Conservation (phyloP, 140 eudicot species). For the Ambrosia hybrid region DNA sequence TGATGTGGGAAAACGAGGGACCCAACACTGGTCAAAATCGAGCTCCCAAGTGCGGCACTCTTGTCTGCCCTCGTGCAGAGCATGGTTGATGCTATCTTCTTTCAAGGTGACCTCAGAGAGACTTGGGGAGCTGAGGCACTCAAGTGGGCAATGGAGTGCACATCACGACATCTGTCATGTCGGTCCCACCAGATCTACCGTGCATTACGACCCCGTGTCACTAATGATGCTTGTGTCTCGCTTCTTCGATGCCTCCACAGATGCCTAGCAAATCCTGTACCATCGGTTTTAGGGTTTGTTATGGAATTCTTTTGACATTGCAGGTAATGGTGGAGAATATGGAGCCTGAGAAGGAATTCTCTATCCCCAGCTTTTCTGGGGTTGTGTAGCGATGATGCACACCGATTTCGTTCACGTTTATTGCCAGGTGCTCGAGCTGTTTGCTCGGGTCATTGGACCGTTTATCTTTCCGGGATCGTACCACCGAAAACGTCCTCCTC, state of each 20-base stretch:
- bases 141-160: slow-evolving; percentile 99
- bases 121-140: slow-evolving; percentile 98
- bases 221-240: slow-evolving; percentile 91
- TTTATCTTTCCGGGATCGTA: slow-evolving; percentile 86
- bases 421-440: slow-evolving; percentile 96
- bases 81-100: slow-evolving; percentile 98
- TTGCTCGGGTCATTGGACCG: slow-evolving; percentile 92
- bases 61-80: slow-evolving; percentile 98
- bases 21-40: slow-evolving; percentile 81
- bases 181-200: slow-evolving; percentile 99
- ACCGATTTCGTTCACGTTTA: slow-evolving; percentile 92
- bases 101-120: slow-evolving; percentile 95
- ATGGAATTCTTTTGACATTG: slow-evolving; percentile 91
- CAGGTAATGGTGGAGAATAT: slow-evolving; percentile 99
- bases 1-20: slow-evolving; percentile 99
- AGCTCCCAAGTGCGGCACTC: slow-evolving; percentile 98
- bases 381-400: slow-evolving; percentile 99
- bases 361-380: slow-evolving; percentile 99
- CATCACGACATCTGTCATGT: slow-evolving; percentile 95
- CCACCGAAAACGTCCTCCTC: slow-evolving; percentile 93
- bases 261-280: slow-evolving; percentile 86
- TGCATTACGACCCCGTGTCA: slow-evolving; percentile 85
- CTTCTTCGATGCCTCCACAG: slow-evolving; percentile 91
- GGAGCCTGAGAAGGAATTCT: slow-evolving; percentile 97
- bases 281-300: slow-evolving; percentile 85